Evolutionary conservation across 2,329 filamentous ascomycete genomes (phyloP).

Genomic region (Pyrenophora tritici-repentis): DNA sequence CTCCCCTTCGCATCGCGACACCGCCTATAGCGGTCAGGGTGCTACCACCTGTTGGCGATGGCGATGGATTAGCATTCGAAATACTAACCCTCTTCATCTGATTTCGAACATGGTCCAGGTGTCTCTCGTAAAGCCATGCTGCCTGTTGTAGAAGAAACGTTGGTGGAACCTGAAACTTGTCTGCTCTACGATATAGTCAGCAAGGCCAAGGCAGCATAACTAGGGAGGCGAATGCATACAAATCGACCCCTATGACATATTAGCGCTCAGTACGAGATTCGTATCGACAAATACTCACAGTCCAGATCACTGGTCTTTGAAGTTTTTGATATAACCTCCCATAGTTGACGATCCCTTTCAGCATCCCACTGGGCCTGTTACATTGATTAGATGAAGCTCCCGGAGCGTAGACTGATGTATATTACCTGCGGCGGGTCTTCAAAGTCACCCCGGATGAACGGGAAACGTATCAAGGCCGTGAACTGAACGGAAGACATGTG

Average conservation of each 20-base stretch:
- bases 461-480: constrained; percentile 87
- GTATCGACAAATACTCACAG: constrained; percentile 61
- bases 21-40: constrained; percentile 49
- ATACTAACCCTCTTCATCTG: constrained; percentile 80
- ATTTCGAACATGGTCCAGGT: constrained; percentile 85
- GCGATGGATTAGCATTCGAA: constrained; percentile 62
- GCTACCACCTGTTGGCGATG: constrained; percentile 44
- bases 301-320: constrained; percentile 81
- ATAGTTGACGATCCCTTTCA: constrained; percentile 82
- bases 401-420: neutral
- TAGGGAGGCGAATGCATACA: constrained; percentile 59
- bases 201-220: neutral
- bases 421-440: constrained; percentile 84
- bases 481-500: constrained; percentile 48
- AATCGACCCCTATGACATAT: constrained; percentile 66
- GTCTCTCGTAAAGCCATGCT: constrained; percentile 89
- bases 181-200: constrained; percentile 55
- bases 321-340: constrained; percentile 84
- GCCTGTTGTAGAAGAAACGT: constrained; percentile 91
- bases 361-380: constrained; percentile 83
- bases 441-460: constrained; percentile 84
- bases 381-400: constrained; percentile 14
- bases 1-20: constrained; percentile 58
- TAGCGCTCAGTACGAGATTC: neutral
- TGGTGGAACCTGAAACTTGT: constrained; percentile 80